These are phyloP conservation scores for Diaporthe humulicola DNA, from an alignment of 2,329 filamentous ascomycete species.

Conservation along the genomic window DNA sequence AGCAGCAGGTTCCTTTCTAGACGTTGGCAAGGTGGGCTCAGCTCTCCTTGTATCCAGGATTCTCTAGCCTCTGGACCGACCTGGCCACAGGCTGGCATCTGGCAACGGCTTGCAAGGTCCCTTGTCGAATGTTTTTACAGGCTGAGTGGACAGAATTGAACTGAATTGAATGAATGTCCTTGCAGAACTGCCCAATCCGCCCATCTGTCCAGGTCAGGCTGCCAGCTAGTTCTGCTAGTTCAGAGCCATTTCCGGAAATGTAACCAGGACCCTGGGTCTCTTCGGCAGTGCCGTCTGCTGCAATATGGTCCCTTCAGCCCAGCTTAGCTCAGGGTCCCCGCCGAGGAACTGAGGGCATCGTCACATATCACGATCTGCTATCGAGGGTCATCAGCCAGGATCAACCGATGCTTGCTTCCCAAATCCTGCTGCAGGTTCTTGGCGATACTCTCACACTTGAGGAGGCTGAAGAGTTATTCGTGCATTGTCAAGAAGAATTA, in stretches of 20 bases:
- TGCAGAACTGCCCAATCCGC: background rate
- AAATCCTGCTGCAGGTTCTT: background rate
- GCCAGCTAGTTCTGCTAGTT: no score
- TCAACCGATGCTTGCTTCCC: background rate
- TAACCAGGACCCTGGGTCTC: background rate
- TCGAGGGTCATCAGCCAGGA: background rate
- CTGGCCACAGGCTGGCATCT: background rate
- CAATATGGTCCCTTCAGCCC: no score
- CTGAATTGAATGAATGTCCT: background rate
- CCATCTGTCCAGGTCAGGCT: background rate
- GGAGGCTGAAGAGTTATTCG: background rate
- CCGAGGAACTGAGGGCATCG: background rate
- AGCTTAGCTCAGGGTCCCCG: conserved; percentile 1
- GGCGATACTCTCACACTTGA: background rate
- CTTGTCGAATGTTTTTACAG: background rate
- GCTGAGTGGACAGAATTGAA: background rate
- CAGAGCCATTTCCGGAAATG: no score
- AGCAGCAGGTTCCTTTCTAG: background rate
- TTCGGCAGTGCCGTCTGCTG: background rate
- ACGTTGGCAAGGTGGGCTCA: no score
- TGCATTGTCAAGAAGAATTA: background rate
- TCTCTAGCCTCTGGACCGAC: background rate
- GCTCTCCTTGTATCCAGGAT: no score
- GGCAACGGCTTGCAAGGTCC: background rate
- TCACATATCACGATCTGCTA: background rate